Conservation (phyloP, 495 filamentous ascomycete genomes). For the Stereocaulon alpinum region DNA sequence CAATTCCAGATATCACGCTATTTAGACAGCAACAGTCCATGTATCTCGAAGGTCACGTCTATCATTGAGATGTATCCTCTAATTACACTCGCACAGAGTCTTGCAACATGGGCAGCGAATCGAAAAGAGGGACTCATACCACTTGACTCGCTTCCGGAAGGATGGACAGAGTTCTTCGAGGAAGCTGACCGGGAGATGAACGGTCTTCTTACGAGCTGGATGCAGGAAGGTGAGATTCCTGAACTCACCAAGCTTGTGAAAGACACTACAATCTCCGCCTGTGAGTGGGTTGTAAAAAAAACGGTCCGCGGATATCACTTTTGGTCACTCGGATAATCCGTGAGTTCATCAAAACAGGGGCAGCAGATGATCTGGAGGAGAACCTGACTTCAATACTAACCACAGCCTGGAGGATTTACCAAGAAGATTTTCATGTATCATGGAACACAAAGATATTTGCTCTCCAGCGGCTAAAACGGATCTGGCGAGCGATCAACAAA, state of each 20-base stretch:
- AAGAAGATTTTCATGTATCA: not conserved
- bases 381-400: slow-evolving; percentile 1
- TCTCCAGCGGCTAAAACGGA: not conserved
- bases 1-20: not conserved
- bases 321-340: not conserved
- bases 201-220: not conserved
- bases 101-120: not conserved
- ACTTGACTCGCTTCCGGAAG: not conserved
- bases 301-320: not conserved
- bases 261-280: not conserved
- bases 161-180: not conserved
- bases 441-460: not conserved
- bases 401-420: not conserved
- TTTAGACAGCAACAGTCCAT: not conserved
- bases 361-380: not conserved
- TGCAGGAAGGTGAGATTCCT: not conserved
- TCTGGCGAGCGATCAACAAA: not conserved
- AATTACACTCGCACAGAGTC: slow-evolving; percentile 1
- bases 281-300: not conserved
- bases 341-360: not conserved
- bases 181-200: not conserved
- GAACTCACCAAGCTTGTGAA: not conserved
- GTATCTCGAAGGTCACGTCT: not conserved
- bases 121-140: not conserved
- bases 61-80: not conserved